Base-by-base conservation (phyloP, 2,329 filamentous ascomycete species). In the Claviceps digitariae region DNA sequence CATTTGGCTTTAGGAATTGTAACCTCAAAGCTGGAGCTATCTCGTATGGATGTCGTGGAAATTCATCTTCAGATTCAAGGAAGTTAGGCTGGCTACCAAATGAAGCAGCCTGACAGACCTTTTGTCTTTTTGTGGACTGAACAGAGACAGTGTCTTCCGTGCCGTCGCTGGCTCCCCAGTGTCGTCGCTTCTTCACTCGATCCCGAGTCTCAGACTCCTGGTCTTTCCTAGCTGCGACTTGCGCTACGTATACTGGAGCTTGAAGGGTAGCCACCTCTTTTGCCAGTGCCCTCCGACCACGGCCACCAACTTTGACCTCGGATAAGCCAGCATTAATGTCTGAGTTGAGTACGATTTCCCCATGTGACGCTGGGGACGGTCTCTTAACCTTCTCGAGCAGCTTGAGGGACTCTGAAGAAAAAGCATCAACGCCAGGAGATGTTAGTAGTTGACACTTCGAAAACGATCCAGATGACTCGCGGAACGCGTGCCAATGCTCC, bases 191-290 rank as follows among this genome's bases (percentile, higher is more conserved):
- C 45, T 61, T 61, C 21, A 34, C 20, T 43, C 56, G 50, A 43
- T 54, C 54, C n/a, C 51, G 40, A 23, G 55, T 54, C 29, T 63
- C 64, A 7, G 56, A 55, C 36, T 63, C 61, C 4, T 57, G 52
- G 2, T 56, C 60, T 36, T 64, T 64, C 55, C 68, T 70, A 10
- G 65, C 62, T 13, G 67, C 63, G 48, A 64, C 54, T 56, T 70
- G 68, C 10, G 67, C 66, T n/a, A 62, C 67, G 60, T 79, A 79
- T 29, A 77, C 72, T 2, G 76, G 76, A 1, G 76, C 76, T 51
- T 71, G 68, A 29, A 79, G 61, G n/a, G 72, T 67, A 38, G 75
- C 74, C 20, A 79, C 68, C 50, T 74, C 72, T 10, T 69, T 61
- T 3, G 67, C 66, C 48, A 72, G 67, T 58, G 63, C 59, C 53